Conservation (phyloP, 441 rosid genomes). For the Euphorbia schlechtendalii region DNA sequence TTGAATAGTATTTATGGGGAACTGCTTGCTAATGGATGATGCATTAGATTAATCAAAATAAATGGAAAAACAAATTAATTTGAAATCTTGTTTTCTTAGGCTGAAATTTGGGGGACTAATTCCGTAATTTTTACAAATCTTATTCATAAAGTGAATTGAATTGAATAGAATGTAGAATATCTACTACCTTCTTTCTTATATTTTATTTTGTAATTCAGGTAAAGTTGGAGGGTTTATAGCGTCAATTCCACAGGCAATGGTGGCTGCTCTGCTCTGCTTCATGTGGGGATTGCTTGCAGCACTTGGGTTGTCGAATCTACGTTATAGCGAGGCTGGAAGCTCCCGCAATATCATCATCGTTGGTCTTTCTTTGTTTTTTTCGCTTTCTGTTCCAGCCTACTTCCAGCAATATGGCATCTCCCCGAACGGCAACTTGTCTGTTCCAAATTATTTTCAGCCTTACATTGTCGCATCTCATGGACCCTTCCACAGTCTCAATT, state of each 20-base stretch:
- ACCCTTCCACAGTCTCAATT: slow-evolving; percentile 55
- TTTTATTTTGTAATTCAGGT: slow-evolving; percentile 50
- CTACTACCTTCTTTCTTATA: neutral
- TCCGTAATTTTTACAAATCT: too few relatives aligned
- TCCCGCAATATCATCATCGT: slow-evolving; percentile 90
- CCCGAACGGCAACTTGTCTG: slow-evolving; percentile 64
- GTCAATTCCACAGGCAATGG: slow-evolving; percentile 93
- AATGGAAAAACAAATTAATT: too few relatives aligned
- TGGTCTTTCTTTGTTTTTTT: slow-evolving; percentile 79
- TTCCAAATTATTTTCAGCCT: slow-evolving; percentile 80
- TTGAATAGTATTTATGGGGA: too few relatives aligned
- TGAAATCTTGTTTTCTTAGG: too few relatives aligned
- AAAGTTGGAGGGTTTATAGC: slow-evolving; percentile 97
- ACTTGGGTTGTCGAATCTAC: slow-evolving; percentile 83
- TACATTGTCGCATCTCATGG: slow-evolving; percentile 90
- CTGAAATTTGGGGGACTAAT: too few relatives aligned
- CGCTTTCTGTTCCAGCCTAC: slow-evolving; percentile 87
- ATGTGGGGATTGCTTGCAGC: slow-evolving; percentile 99
- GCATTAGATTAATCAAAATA: too few relatives aligned
- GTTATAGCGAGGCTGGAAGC: slow-evolving; percentile 98
- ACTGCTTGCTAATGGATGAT: too few relatives aligned
- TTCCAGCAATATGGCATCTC: slow-evolving; percentile 90
- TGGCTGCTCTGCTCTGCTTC: slow-evolving; percentile 91
- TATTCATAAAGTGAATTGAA: too few relatives aligned
- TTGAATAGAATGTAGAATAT: neutral